A percentile compares a stretch with the other conserved stretches of the same genome.
phyloP scores from a whole-genome alignment of 2,329 filamentous ascomycete species.

The Fusarium papillatum region DNA sequence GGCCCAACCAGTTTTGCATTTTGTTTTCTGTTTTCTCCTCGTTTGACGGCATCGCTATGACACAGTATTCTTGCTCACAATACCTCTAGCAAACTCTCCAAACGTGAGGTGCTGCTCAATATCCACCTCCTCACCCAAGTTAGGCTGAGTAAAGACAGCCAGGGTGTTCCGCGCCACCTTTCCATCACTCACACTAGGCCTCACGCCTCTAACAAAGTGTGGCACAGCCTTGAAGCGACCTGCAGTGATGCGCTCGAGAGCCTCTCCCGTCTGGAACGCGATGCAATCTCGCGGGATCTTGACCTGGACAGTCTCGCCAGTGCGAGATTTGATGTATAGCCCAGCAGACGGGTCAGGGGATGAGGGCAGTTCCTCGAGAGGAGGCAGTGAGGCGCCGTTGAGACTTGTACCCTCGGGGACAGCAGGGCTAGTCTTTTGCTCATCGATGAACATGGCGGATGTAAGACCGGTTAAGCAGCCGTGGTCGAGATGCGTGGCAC shows the following conservation, averaged over 20 bases:
- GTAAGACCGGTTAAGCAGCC: constrained; percentile 95
- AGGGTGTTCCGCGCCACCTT: constrained; percentile 86
- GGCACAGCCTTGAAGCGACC: constrained; percentile 95
- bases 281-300: constrained; percentile 92
- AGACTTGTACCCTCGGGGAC: constrained; percentile 44
- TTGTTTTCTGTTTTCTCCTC: not conserved
- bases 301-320: constrained; percentile 88
- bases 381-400: constrained; percentile 52
- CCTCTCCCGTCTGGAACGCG: constrained; percentile 96
- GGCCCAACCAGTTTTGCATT: not conserved
- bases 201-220: constrained; percentile 90
- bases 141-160: constrained; percentile 97
- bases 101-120: constrained; percentile 76
- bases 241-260: constrained; percentile 90
- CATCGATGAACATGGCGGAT: constrained; percentile 96
- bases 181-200: constrained; percentile 63
- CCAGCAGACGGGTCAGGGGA: constrained; percentile 90
- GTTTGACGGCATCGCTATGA: constrained; percentile 39
- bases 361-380: constrained; percentile 77
- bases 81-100: constrained; percentile 79
- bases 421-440: constrained; percentile 61
- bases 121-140: constrained; percentile 85
- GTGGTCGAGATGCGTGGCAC: constrained; percentile 90
- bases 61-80: constrained; percentile 72
- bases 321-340: constrained; percentile 93